Base-by-base conservation (phyloP, 768 basidiomycete genomes). In the Nidula microcarpa region DNA sequence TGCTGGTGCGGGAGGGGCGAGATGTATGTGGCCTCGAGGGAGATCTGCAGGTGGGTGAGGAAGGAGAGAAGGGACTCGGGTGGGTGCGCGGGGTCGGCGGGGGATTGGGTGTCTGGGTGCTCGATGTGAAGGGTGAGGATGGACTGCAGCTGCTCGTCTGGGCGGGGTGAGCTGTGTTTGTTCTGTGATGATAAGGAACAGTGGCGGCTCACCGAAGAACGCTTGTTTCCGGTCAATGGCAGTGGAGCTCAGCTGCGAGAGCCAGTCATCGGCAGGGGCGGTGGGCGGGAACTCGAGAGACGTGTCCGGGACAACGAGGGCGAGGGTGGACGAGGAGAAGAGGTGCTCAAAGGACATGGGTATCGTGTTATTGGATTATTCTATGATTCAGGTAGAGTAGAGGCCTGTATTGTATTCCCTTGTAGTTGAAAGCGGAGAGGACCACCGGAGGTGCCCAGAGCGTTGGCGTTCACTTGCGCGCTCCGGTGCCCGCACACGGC, bases 1-100 rank as follows among this genome's bases (percentile, higher is more conserved):
- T 62, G 58, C 35, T 62, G 58, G 30, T 57, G 63, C 16, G 73
- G 76, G 10, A 72, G 65, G 36, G 79, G 73, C 1, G 87, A 80
- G 47, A 90, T 88, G 62, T 93, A 95, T 2, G 84, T 84, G 1
- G 91, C 89, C 52, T 93, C 91, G 45, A 93, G 76, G 6, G 91
- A 84, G 13, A 93, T 74, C 68, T 94, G 87, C 6, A 88, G 68
- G 65, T 87, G 86, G 2, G 82, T 68, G 41, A 92, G 72, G 61
- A 89, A 83, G 5, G 80, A 68, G 6, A 89, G 71, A 32, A 91
- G 69, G 18, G 64, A 55, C 43, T 70, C 66, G n/a, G 77, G 77
- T 4, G 78, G 77, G 37, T 72, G 62, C 4, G 62, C 59, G 4
- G 75, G 69, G 48, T 74, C 70, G 41, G 62, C 65, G 10, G 71